Evolutionary conservation across 345 rosid genomes (phyloP), one percentile per base, ranked within the genome.

Genomic region (Populus tremula): DNA sequence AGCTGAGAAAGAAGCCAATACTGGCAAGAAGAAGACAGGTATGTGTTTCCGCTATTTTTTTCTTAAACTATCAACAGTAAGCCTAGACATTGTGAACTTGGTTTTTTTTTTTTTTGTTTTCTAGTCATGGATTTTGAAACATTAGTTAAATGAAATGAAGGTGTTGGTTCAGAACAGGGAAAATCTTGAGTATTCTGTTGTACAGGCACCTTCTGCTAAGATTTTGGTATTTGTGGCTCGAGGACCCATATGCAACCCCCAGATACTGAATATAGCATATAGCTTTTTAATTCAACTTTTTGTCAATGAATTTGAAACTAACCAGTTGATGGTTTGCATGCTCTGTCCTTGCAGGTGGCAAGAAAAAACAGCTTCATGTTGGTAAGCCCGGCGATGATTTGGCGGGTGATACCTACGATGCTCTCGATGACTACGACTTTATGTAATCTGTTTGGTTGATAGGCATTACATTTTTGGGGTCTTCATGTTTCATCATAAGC

Each of bases 1-100:
- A 79, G 96, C 88, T 1, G 99, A 93, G 87, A 95, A 89, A 87
- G 98, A 95, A 81, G 92, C 94, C 47, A 71, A 73, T 84, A 84
- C 88, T 78, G 87, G 90, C 78, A 93, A 89, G 87, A 95, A 88
- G 91, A 95, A 91, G 87, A 63, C 90, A 85, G 97, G 97, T 95
- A 82, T 2, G 10, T 47, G 18, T n/a, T 39, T 63, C 14, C 17
- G 12, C 61, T 5, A 33, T 4, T 35, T 2, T 1, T 71, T 29
- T 16, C 47, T 25, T 2, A 6, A 43, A 5, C 11, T 7, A 69
- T 2, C 31, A 43, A 14, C 27, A 23, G 2, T 39, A 23, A 11
- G 35, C n/a, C n/a, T 18, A 25, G 33, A 38, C 27, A 23, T 43
- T 21, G 14, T n/a, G 56, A 27, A 31, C 25, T 53, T 33, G 5